These are phyloP conservation scores for Saccharomycopsis fermentans DNA, from an alignment of 805 yeast species.

Conservation along the genomic window DNA sequence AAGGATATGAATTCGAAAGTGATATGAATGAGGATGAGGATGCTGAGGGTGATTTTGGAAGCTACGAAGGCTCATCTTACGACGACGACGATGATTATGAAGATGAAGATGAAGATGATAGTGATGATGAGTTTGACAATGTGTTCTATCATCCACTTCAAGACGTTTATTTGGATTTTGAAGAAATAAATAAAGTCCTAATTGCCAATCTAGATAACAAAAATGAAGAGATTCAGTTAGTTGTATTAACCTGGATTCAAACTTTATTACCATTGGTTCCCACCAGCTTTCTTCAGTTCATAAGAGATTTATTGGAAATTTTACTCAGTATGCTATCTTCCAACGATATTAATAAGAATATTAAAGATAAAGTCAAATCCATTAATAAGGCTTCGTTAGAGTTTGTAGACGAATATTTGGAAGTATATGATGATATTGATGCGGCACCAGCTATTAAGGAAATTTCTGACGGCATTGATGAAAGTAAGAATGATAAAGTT, in stretches of 20 bases:
- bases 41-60: constrained; percentile 17
- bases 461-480: not conserved
- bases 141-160: constrained; percentile 64
- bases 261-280: constrained; percentile 68
- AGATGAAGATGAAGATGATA: constrained; percentile 19
- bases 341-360: constrained; percentile 31
- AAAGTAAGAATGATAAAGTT: constrained; percentile 2
- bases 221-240: constrained; percentile 67
- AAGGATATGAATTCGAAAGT: not conserved
- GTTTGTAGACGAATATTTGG: constrained; percentile 26
- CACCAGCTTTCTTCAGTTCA: constrained; percentile 56
- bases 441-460: not conserved
- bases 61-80: constrained; percentile 15
- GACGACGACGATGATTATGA: constrained; percentile 21
- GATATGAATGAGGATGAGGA: constrained; percentile 19
- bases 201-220: constrained; percentile 65
- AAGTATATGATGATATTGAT: constrained; percentile 17
- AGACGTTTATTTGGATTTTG: constrained; percentile 70
- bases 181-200: constrained; percentile 70
- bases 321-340: constrained; percentile 55
- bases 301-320: constrained; percentile 66
- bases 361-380: constrained; percentile 43
- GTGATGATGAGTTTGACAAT: constrained; percentile 30
- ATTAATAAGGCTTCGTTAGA: constrained; percentile 50
- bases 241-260: constrained; percentile 75